Percentiles rank a stretch among this genome's conserved stretches.
These are phyloP conservation scores for Paxillus rubicundulus DNA, from an alignment of 768 basidiomycete genomes.

Conservation along the genomic window DNA sequence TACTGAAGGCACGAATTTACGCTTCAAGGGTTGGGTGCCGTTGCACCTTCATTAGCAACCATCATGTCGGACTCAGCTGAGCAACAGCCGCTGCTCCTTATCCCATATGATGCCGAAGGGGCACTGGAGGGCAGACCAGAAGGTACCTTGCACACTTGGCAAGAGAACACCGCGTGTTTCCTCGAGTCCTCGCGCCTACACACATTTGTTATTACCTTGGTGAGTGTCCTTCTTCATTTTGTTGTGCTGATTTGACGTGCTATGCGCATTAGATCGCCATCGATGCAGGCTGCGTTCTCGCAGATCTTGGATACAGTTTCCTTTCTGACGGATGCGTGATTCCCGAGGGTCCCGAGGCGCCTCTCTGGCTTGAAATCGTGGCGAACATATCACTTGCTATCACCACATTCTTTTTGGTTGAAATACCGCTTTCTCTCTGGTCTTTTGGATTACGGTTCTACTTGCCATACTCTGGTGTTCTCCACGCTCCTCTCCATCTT, in stretches of 20 bases:
- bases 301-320: conserved; percentile 68
- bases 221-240: conserved; percentile 33
- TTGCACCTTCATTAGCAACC: conserved; percentile 19
- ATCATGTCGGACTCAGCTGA: conserved; percentile 42
- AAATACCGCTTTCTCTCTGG: conserved; percentile 72
- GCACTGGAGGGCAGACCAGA: conserved; percentile 4
- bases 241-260: conserved; percentile 8
- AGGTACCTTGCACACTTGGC: conserved; percentile 18
- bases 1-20: neutral
- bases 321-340: conserved; percentile 52
- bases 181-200: conserved; percentile 57
- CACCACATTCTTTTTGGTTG: conserved; percentile 69
- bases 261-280: conserved; percentile 46
- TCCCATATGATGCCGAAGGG: conserved; percentile 19
- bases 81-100: conserved; percentile 45
- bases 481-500: conserved; percentile 63
- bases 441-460: conserved; percentile 62
- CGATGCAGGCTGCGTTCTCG: conserved; percentile 69
- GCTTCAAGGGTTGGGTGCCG: conserved; percentile 3
- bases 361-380: conserved; percentile 62
- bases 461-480: conserved; percentile 53
- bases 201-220: conserved; percentile 55
- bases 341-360: conserved; percentile 40
- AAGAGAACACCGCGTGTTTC: conserved; percentile 39
- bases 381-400: conserved; percentile 63